Evolutionary conservation across 2,329 filamentous ascomycete genomes (phyloP).

Genomic region (Aspergillus glaucus): DNA sequence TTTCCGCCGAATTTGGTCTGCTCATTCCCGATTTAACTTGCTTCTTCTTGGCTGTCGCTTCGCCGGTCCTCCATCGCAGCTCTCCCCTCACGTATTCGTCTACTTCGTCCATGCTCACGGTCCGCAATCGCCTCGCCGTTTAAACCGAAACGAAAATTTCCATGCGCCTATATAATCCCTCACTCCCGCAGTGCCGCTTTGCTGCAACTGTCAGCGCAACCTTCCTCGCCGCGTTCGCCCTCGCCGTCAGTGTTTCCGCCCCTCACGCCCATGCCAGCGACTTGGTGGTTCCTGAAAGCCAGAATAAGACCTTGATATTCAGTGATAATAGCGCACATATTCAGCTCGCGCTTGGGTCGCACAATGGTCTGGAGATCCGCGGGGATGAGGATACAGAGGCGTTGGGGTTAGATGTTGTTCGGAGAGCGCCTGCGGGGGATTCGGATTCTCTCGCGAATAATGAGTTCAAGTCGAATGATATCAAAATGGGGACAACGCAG

Average conservation of each 20-base stretch:
- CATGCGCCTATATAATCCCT: constrained; percentile 47
- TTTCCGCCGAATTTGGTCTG: neutral
- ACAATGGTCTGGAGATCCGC: constrained; percentile 25
- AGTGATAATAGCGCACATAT: constrained; percentile 1
- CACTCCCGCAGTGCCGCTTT: constrained; percentile 65
- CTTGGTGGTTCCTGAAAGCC: constrained; percentile 38
- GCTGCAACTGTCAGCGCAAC: constrained; percentile 60
- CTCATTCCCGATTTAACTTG: neutral
- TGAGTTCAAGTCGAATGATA: constrained; percentile 51
- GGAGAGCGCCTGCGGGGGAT: constrained; percentile 45
- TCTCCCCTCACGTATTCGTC: neutral
- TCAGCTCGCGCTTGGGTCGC: constrained; percentile 18
- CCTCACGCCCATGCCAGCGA: constrained; percentile 58
- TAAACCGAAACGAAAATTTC: constrained; percentile 9
- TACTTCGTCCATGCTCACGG: neutral
- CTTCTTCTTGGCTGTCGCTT: neutral
- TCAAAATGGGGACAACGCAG: constrained; percentile 57
- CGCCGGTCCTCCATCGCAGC: neutral
- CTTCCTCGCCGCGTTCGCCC: constrained; percentile 47
- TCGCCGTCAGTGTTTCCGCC: constrained; percentile 55
- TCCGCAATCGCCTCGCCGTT: neutral
- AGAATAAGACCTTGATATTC: constrained; percentile 36
- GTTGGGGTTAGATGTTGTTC: constrained; percentile 45
- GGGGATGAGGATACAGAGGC: constrained; percentile 26
- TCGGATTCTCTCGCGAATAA: constrained; percentile 59